These are phyloP conservation scores for Lactarius sanguifluus DNA, from an alignment of 768 basidiomycete species.

Conservation along the genomic window DNA sequence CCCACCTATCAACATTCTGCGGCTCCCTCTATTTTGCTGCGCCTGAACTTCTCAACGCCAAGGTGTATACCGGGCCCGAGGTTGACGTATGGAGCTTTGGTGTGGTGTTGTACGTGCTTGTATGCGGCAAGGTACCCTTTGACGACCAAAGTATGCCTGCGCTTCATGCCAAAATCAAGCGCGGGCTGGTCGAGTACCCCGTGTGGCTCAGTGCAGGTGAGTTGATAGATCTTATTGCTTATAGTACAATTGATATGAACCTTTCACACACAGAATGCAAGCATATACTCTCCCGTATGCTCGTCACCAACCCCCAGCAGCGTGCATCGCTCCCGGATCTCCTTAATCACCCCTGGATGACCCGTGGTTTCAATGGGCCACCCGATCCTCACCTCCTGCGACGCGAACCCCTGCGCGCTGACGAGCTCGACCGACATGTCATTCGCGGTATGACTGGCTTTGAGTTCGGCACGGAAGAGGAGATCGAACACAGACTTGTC, in stretches of 20 bases:
- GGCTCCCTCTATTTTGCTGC: constrained; percentile 98
- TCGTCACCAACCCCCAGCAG: constrained; percentile 87
- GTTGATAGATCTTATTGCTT: constrained; percentile 32
- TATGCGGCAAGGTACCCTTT: constrained; percentile 98
- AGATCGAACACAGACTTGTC: constrained; percentile 73
- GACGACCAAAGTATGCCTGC: constrained; percentile 99
- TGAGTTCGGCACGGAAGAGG: constrained; percentile 89
- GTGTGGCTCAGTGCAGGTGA: constrained; percentile 92
- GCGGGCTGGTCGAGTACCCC: constrained; percentile 95
- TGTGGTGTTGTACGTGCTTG: constrained; percentile 95
- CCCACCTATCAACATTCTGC: constrained; percentile 91
- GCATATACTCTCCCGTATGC: constrained; percentile 88
- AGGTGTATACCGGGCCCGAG: constrained; percentile 95
- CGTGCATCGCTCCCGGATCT: constrained; percentile 86
- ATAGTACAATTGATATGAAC: constrained; percentile 1
- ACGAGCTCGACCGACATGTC: constrained; percentile 86
- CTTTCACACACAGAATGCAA: constrained; percentile 74
- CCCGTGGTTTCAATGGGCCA: constrained; percentile 77
- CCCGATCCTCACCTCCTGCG: constrained; percentile 84
- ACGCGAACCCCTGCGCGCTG: constrained; percentile 84
- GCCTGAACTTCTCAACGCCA: constrained; percentile 94
- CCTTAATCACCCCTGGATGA: constrained; percentile 89
- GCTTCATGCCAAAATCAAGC: constrained; percentile 97
- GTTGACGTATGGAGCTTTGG: constrained; percentile 99
- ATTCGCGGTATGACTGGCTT: constrained; percentile 93